Evolutionary conservation across 2,329 filamentous ascomycete genomes (phyloP).

Genomic region (Colletotrichum sublineola): DNA sequence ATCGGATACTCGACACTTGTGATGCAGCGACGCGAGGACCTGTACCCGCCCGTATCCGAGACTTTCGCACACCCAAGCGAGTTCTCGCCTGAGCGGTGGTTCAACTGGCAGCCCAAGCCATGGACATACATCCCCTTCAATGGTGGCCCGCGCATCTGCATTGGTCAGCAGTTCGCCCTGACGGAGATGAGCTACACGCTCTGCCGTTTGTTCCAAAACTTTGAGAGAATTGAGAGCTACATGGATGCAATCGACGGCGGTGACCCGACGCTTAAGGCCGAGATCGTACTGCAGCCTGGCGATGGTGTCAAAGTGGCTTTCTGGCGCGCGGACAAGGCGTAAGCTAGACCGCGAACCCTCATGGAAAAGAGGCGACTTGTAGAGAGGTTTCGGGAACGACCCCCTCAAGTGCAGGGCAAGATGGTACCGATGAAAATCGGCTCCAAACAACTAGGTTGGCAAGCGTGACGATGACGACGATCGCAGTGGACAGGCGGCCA

Average conservation of each 20-base stretch:
- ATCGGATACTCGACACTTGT: constrained; percentile 76
- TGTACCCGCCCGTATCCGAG: constrained; percentile 67
- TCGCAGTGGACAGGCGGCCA: background rate
- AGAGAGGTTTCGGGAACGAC: background rate
- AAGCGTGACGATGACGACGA: background rate
- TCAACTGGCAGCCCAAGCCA: constrained; percentile 70
- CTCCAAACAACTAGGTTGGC: background rate
- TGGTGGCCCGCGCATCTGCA: constrained; percentile 79
- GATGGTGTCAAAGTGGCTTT: constrained; percentile 71
- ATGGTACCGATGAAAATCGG: background rate
- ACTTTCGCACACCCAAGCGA: constrained; percentile 60
- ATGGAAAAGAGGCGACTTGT: no score
- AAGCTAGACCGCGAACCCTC: background rate
- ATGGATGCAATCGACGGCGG: constrained; percentile 69
- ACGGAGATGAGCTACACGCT: constrained; percentile 83
- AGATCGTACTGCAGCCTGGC: constrained; percentile 71
- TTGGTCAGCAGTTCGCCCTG: constrained; percentile 85
- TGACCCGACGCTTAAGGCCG: constrained; percentile 66
- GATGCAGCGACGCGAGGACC: constrained; percentile 78
- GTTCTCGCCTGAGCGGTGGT: constrained; percentile 79
- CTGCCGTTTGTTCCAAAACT: constrained; percentile 79
- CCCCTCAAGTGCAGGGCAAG: background rate
- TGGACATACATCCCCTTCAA: constrained; percentile 85
- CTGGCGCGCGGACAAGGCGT: constrained; percentile 57
- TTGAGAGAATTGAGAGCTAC: constrained; percentile 71